Base-by-base conservation (phyloP, 1,284 basidiomycete species). In the Rhodotorula mucilaginosa region DNA sequence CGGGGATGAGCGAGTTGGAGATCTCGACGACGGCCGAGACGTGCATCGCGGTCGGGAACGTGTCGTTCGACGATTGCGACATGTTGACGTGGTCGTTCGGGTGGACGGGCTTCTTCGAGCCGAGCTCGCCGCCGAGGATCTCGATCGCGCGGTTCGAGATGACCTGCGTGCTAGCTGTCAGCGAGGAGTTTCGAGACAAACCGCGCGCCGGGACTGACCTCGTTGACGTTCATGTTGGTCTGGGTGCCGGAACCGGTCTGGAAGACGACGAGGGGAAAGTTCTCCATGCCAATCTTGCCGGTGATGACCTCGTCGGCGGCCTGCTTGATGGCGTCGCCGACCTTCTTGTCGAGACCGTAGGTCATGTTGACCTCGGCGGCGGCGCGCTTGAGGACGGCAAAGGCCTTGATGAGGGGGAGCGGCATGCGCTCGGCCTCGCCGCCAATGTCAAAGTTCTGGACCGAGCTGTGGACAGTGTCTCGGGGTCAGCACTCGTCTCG, bases 21-120 rank as follows among this genome's bases (percentile, higher is more conserved):
- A 99, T 88, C 83, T 99, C 94, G 51, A 88, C 89, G 61, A 97
- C 95, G 60, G 94, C 92, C 61, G 97, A 93, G 71, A 99, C 88
- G 83, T 99, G 97, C 97, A 99, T 99, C 19, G 91, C 97, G 44
- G 97, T 99, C 26, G 97, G 97, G 87, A 99, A 99, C 91, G 95
- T 96, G 83, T 99, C 97, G 81, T 99, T 99, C 81, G 93, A 97
- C 78, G 92, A 96, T 83, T 99, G 97, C 81, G 92, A 94, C 91
- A 92, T 97, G 86, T 99, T 99, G 80, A 98, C 96, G 84, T 99
- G 97, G 82, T 99, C 97, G 82, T 99, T 99, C 58, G 97, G 97
- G 83, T 99, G 97, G 18, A 99, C 95, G 44, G 97, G 97, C 80
- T 87, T 93, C 86, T 99, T 99, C 72, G 90, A 92, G 59, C 97